Percentiles rank a stretch among this genome's conserved stretches.
phyloP scores from a whole-genome alignment of 2,329 filamentous ascomycete genomes.

The Talaromyces amestolkiae region DNA sequence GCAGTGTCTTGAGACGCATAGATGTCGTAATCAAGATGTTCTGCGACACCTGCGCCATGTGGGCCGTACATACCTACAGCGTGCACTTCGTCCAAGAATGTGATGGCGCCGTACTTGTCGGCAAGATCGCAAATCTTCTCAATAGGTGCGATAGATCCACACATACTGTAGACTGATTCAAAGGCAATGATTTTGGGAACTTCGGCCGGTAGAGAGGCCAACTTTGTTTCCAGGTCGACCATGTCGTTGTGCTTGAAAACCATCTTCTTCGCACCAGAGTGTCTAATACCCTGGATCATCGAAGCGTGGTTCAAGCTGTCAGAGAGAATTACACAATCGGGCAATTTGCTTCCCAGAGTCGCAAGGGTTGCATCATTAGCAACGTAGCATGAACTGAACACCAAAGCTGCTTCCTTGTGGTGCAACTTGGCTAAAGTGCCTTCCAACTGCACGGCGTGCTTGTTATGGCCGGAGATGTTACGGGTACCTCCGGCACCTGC shows the following conservation, averaged over 20 bases:
- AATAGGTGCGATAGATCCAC: constrained; percentile 93
- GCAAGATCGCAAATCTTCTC: constrained; percentile 93
- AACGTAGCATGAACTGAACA: constrained; percentile 97
- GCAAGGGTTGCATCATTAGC: constrained; percentile 96
- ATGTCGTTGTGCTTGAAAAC: constrained; percentile 99
- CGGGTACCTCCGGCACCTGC: constrained; percentile 92
- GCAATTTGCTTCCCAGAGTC: constrained; percentile 93
- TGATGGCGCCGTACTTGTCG: constrained; percentile 95
- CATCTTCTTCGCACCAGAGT: constrained; percentile 94
- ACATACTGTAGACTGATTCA: constrained; percentile 99
- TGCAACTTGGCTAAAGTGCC: constrained; percentile 80
- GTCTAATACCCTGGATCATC: constrained; percentile 98
- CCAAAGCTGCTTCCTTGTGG: constrained; percentile 84
- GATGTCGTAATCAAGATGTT: constrained; percentile 91
- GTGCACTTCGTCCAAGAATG: constrained; percentile 97
- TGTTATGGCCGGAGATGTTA: constrained; percentile 97
- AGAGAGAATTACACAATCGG: constrained; percentile 94
- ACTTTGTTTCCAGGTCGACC: constrained; percentile 85
- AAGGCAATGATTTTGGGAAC: constrained; percentile 98
- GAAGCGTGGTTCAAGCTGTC: constrained; percentile 97
- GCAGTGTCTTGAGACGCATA: constrained; percentile 69
- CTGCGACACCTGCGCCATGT: constrained; percentile 89
- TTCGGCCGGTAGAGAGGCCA: constrained; percentile 79
- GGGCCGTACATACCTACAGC: constrained; percentile 99
- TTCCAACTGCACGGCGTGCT: constrained; percentile 85